Base-by-base conservation (phyloP, 371 early-diverging fungal genomes). In the Syncephalastrum contaminatum region DNA sequence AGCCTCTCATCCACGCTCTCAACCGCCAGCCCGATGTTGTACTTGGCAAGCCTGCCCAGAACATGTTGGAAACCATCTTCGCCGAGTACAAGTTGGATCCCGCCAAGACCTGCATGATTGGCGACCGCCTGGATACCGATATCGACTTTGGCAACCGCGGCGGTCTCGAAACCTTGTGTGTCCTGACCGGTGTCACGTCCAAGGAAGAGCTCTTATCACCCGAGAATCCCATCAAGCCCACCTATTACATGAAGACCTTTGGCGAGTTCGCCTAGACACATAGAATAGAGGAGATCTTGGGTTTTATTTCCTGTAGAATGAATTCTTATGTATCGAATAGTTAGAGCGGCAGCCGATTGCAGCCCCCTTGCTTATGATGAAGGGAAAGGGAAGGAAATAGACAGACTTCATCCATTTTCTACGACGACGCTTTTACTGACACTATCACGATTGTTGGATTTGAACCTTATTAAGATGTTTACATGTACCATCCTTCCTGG, bases 91-190 rank as follows among this genome's bases (percentile, higher is more conserved):
- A 88, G 45, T 77, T 97, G 13, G 88, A 97, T 59, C 85, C 84
- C 1, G 55, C 67, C 12, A 78, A 90, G 54, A 94, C 96, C 1
- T 91, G 91, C 72, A 98, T 98, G 99, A 88, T 98, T 51, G 99
- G 99, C 22, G 99, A 98, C 70, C 86, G 95, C 51, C 72, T 98
- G 46, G 90, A 96, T 69, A 98, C 98, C 5, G 99, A 98, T 70
- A 94, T 98, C 56, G 87, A 84, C 20, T 98, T 98, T 81, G 99
- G 99, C 20, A 81, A 84, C 36, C 65, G 83, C 19, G 95, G 95
- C 50, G 89, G 90, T n/a, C 68, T 94, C 45, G 83, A 80, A 53
- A 97, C 99, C 0, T 71, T 97, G 55, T 83, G 94, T 58, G 97
- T 97, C 10, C 74, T 96, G 68, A 93, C 97, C n/a, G 97, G 94